Conservation (phyloP, 768 basidiomycete genomes). For the Xerocomellus dryophilus region DNA sequence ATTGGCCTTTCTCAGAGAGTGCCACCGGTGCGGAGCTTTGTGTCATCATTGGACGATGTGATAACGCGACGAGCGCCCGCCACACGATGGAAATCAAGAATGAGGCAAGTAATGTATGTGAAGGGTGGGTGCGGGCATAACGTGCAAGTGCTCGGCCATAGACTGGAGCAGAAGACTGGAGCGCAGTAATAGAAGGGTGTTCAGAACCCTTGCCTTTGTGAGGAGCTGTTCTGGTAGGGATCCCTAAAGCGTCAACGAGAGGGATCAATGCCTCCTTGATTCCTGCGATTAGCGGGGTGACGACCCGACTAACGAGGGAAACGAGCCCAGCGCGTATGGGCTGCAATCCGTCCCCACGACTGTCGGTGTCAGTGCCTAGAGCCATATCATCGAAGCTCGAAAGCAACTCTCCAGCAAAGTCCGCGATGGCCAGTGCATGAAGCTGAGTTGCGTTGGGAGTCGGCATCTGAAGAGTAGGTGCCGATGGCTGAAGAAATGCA, state of each 20-base stretch:
- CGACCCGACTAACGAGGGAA: conserved; percentile 63
- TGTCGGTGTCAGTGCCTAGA: conserved; percentile 59
- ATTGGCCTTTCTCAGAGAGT: conserved; percentile 42
- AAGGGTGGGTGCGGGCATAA: conserved; percentile 49
- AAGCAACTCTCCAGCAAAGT: conserved; percentile 72
- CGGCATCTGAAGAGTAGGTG: conserved; percentile 48
- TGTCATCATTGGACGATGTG: conserved; percentile 53
- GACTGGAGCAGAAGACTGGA: conserved; percentile 60
- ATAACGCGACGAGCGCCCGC: conserved; percentile 68
- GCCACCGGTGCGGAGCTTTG: conserved; percentile 36
- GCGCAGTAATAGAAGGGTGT: conserved; percentile 59
- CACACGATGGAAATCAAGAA: conserved; percentile 73
- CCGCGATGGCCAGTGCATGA: conserved; percentile 65
- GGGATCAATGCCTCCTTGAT: conserved; percentile 62
- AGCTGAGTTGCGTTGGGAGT: conserved; percentile 63
- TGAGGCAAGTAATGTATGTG: conserved; percentile 63
- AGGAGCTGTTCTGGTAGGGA: conserved; percentile 31
- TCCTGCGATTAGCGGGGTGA: conserved; percentile 58
- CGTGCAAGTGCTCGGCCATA: conserved; percentile 57
- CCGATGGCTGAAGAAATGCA: conserved; percentile 51
- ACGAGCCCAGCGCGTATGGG: conserved; percentile 66
- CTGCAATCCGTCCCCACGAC: conserved; percentile 66
- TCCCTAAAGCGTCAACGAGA: conserved; percentile 62
- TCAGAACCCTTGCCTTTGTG: conserved; percentile 14
- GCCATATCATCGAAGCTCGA: conserved; percentile 65